phyloP scores from a whole-genome alignment of 805 yeast genomes.

The Ogataea chonburiensis region DNA sequence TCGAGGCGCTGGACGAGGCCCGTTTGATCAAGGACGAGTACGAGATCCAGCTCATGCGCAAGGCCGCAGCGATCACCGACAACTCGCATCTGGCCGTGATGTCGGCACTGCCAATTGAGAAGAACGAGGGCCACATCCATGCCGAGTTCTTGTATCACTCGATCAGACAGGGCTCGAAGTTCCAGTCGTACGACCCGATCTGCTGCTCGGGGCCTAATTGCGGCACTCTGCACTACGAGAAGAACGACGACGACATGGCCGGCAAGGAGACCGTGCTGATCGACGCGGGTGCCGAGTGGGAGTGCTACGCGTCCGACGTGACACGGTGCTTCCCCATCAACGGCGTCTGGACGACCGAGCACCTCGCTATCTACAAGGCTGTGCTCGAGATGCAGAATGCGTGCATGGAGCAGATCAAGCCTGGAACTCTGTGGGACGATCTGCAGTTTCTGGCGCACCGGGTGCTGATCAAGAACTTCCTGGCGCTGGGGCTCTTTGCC shows the following conservation, averaged over 20 bases:
- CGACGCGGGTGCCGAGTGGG: slow-evolving; percentile 99
- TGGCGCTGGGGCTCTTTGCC: slow-evolving; percentile 74
- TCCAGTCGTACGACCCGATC: slow-evolving; percentile 89
- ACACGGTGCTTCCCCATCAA: slow-evolving; percentile 92
- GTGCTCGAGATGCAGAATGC: slow-evolving; percentile 80
- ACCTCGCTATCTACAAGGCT: slow-evolving; percentile 72
- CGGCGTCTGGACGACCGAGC: slow-evolving; percentile 89
- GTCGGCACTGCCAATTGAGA: slow-evolving; percentile 87
- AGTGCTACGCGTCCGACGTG: slow-evolving; percentile 87
- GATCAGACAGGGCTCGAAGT: slow-evolving; percentile 87
- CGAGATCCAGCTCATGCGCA: slow-evolving; percentile 72
- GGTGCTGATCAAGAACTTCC: slow-evolving; percentile 67
- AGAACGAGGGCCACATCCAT: slow-evolving; percentile 86
- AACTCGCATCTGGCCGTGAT: slow-evolving; percentile 87
- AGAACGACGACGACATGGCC: slow-evolving; percentile 65
- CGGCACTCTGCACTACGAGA: slow-evolving; percentile 86
- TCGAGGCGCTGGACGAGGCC: slow-evolving; percentile 82
- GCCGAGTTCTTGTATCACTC: slow-evolving; percentile 96
- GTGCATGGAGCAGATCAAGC: slow-evolving; percentile 70
- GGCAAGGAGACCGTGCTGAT: slow-evolving; percentile 69
- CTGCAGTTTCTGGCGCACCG: slow-evolving; percentile 78
- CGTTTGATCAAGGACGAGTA: slow-evolving; percentile 80
- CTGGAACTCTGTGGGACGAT: slow-evolving; percentile 85
- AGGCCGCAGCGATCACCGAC: slow-evolving; percentile 84
- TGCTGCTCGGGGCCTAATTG: slow-evolving; percentile 93